Percentiles rank a stretch among this genome's conserved stretches.
phyloP scores from a whole-genome alignment of 257 asterid genomes.

The Solanum virginianum region DNA sequence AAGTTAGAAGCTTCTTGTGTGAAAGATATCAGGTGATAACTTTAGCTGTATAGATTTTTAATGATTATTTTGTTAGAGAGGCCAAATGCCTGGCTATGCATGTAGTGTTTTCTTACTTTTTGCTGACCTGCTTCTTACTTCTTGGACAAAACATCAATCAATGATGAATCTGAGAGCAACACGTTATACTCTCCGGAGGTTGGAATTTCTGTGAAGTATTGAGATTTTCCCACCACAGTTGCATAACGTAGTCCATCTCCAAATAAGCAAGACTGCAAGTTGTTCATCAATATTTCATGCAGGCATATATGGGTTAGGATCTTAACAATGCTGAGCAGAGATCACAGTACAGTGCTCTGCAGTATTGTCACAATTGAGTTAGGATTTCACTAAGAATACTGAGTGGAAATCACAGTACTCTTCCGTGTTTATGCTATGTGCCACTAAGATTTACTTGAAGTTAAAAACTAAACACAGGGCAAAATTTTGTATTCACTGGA shows the following conservation, averaged over 20 bases:
- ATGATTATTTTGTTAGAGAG: neutral
- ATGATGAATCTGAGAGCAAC: neutral
- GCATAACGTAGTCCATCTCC: neutral
- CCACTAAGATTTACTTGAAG: neutral
- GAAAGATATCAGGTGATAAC: neutral
- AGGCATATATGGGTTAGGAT: neutral
- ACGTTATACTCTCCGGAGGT: neutral
- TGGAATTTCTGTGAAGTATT: neutral
- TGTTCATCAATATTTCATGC: neutral
- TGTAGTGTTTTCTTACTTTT: neutral
- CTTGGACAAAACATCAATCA: neutral
- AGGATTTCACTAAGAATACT: neutral
- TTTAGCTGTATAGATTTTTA: neutral
- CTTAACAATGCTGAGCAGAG: neutral
- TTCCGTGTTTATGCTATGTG: neutral
- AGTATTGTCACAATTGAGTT: neutral
- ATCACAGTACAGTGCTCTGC: neutral
- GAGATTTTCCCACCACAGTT: neutral
- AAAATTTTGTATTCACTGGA: neutral
- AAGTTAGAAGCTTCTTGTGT: neutral
- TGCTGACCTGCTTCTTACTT: neutral
- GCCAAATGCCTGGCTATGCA: neutral
- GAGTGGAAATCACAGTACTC: neutral
- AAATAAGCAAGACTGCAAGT: neutral
- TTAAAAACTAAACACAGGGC: neutral